phyloP scores from a whole-genome alignment of 2,329 filamentous ascomycete species.

The Fusarium siculi region DNA sequence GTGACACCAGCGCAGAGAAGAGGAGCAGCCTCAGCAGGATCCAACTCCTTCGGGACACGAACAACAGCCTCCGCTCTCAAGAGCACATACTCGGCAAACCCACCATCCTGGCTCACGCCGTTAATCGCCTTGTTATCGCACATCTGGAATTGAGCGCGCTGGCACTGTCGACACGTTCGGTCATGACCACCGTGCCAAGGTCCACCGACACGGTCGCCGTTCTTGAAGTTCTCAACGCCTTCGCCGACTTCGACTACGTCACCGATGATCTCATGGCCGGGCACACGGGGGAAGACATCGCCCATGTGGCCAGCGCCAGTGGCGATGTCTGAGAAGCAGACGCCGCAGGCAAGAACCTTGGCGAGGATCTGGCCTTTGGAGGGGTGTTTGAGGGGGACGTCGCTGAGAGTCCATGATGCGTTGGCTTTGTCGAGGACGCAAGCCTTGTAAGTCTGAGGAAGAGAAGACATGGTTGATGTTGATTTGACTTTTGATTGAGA shows the following conservation, averaged over 20 bases:
- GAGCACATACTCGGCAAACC: slow-evolving; percentile 72
- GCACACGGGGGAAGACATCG: slow-evolving; percentile 67
- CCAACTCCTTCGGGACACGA: slow-evolving; percentile 62
- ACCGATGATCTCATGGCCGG: slow-evolving; percentile 79
- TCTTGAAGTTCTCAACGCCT: slow-evolving; percentile 65
- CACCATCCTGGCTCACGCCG: slow-evolving; percentile 73
- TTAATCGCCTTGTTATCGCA: slow-evolving; percentile 73
- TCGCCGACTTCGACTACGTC: slow-evolving; percentile 70
- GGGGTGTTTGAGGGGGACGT: slow-evolving; percentile 68
- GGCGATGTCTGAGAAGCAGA: slow-evolving; percentile 72
- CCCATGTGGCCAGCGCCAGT: slow-evolving; percentile 62
- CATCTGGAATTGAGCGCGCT: slow-evolving; percentile 72
- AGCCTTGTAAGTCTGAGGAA: slow-evolving; percentile 75
- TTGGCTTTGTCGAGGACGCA: slow-evolving; percentile 67
- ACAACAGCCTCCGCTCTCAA: slow-evolving; percentile 71
- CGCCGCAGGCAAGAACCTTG: slow-evolving; percentile 77
- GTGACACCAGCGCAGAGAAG: slow-evolving; percentile 74
- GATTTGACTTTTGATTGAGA: not conserved
- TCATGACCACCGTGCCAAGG: slow-evolving; percentile 65
- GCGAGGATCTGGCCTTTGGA: slow-evolving; percentile 70
- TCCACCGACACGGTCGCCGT: slow-evolving; percentile 73
- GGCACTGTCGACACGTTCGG: slow-evolving; percentile 69
- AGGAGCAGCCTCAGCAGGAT: slow-evolving; percentile 65
- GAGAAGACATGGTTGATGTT: slow-evolving; percentile 45
- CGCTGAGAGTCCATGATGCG: slow-evolving; percentile 65